Evolutionary conservation across 176 grass and related monocot species (phyloP), one percentile per base, ranked within the genome.

Genomic region (Zoysia pacifica): DNA sequence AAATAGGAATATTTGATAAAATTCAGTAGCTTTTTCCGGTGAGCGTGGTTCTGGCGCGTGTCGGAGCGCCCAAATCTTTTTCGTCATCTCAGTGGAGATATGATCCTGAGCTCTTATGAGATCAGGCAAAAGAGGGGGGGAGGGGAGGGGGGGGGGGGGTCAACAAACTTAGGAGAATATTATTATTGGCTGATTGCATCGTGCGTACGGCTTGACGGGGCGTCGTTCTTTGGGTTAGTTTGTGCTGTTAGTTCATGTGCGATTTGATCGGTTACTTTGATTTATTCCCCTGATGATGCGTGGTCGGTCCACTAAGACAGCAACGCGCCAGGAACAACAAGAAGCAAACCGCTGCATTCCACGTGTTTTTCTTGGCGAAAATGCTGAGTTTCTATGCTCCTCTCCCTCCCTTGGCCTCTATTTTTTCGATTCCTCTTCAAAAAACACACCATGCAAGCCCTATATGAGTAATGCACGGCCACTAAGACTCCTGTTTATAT

Each of bases 281-380:
- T 51, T 40, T 67, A 7, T 53, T 7, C 8, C 11, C 20, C 35
- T 1, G 44, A 47, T 65, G 44, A 40, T 48, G 60, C 13, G 47
- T 54, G 76, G 62, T 67, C 62, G 62, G 62, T 11, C 48, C 75
- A 78, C 36, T 78, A 19, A 59, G 62, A 78, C 75, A 78, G 62
- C 35, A 78, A 78, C 14, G 40, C 9, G 47, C 75, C 54, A 75
- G 58, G 37, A 45, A 45, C 28, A 10, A 73, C 5, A 56, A 56
- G 53, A n/a, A 56, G 50, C 20, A 50, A 37, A 56, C 56, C 42
- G 41, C 48, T 20, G 73, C 73, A 75, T 35, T 75, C 41, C 5
- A 28, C 55, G 43, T 55, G 44, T 75, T 75, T 75, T 47, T 36
- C 73, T 75, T 61, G 42, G n/a, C 11, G 5, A 3, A 20, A 44